Conservation (phyloP, 106 monocot genomes). For the Cymbidium sinense region DNA sequence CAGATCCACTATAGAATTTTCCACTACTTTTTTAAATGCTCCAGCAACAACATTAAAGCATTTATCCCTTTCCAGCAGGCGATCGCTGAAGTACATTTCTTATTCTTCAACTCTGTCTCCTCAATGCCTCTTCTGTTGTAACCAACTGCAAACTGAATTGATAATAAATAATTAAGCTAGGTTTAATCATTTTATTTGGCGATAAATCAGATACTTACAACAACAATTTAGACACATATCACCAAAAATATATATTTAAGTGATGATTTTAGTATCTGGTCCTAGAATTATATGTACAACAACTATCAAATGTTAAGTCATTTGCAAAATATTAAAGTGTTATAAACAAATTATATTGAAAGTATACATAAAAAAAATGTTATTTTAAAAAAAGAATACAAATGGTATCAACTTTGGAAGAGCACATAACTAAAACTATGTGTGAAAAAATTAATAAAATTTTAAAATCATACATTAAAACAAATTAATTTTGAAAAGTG, state of each 20-base stretch:
- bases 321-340: no score
- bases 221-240: no score
- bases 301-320: no score
- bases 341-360: no score
- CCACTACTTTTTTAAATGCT: slow-evolving; percentile 64
- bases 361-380: no score
- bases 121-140: slow-evolving; percentile 91
- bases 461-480: neutral
- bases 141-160: slow-evolving; percentile 81
- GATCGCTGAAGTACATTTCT: slow-evolving; percentile 21
- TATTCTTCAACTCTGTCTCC: slow-evolving; percentile 39
- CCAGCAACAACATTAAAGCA: slow-evolving; percentile 79
- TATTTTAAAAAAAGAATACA: neutral
- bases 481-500: neutral
- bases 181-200: neutral
- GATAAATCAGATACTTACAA: neutral
- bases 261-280: no score
- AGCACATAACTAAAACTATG: neutral
- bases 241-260: no score
- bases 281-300: no score
- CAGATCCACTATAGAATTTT: slow-evolving; percentile 77
- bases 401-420: neutral
- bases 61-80: slow-evolving; percentile 60
- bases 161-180: neutral
- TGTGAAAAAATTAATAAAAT: neutral